Evolutionary conservation across 2,329 filamentous ascomycete species (phyloP), one percentile per base, ranked within the genome.

Genomic region (Pleoardoris graminearum): DNA sequence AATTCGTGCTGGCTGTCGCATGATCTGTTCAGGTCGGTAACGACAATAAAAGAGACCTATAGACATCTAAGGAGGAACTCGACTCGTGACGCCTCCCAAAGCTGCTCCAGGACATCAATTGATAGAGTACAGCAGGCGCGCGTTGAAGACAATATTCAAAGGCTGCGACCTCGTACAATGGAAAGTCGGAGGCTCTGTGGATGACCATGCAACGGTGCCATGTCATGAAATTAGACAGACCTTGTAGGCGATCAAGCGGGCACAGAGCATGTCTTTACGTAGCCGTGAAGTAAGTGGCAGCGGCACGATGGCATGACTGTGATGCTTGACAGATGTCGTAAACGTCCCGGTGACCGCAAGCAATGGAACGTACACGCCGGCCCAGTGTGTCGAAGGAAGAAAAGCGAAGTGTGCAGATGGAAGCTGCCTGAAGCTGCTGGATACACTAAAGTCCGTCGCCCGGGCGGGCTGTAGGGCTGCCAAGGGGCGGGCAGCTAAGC

Each of bases 401-500:
- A 8, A 23, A 17, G 4, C 1, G 10, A 5, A 3, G 11, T 11
- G 30, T 30, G 22, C n/a, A 7, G 39, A 8, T 12, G 16, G 11
- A 29, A 32, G 27, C 27, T 44, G 43, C 21, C 43, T 36, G 19
- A 16, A 35, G 29, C 7, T 10, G 19, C 30, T 46, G 30, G 30
- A 27, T 7, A n/a, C 19, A 32, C 22, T 7, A 7, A 35, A 2
- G 16, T 21, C 12, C 45, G 45, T 14, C 16, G 19, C 19, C 4
- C 22, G 16, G 10, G 23, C 19, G 4, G 14, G 33, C 30, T 12
- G 25, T 23, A 38, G 45, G 45, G 45, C 45, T 38, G 35, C 21
- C 43, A n/a, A 39, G n/a, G 22, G 45, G 47, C 47, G 37, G 19
- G 17, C 19, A n/a, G n/a, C n/a, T n/a, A n/a, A n/a, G n/a, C n/a